Evolutionary conservation across 257 asterid species (phyloP), one percentile per base, ranked within the genome.

Genomic region (Nicotiana tomentosiformis): DNA sequence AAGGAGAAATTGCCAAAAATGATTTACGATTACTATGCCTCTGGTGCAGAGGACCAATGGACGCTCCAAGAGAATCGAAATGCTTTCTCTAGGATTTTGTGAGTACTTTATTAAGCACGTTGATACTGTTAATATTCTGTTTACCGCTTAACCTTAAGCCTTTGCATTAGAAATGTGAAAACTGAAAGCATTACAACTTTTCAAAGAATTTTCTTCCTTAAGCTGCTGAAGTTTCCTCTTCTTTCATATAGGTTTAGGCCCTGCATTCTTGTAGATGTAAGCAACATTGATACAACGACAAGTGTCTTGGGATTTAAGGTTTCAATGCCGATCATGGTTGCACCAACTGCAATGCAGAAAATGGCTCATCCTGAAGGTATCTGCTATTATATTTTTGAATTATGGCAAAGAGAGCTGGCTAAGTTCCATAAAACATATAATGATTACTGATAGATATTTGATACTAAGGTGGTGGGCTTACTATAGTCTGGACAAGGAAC

Each of bases 321-420:
- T 81, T 92, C 98, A 49, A 93, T 93, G 95, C 98, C 98, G 1
- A 91, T 95, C 87, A 95, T 95, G 98, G 87, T 95, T 84, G 98
- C 98, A 84, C 98, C 98, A 1, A 93, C 97, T 5, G 97, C 96
- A 46, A 92, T 95, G 97, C 96, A 92, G 89, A 93, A 92, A 90
- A 93, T 93, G 98, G 98, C 98, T 64, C 97, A 93, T 77, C 97
- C 96, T 81, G 93, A 93, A 86, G 97, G 98, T 94, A 87, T 67
- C 20, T 7, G 69, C 4, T 30, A 23, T 18, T 53, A 32, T 84
- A 58, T 53, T 65, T 62, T 78, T 30, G 30, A 57, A 46, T 20
- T 14, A 49, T 26, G 43, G 62, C 60, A 74, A 46, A 49, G 43
- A 23, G 61, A 74, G 37, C 60, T 49, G 39, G 43, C 18, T 7